phyloP scores from a whole-genome alignment of 2,329 filamentous ascomycete genomes.

The Cucurbitaria berberidis region DNA sequence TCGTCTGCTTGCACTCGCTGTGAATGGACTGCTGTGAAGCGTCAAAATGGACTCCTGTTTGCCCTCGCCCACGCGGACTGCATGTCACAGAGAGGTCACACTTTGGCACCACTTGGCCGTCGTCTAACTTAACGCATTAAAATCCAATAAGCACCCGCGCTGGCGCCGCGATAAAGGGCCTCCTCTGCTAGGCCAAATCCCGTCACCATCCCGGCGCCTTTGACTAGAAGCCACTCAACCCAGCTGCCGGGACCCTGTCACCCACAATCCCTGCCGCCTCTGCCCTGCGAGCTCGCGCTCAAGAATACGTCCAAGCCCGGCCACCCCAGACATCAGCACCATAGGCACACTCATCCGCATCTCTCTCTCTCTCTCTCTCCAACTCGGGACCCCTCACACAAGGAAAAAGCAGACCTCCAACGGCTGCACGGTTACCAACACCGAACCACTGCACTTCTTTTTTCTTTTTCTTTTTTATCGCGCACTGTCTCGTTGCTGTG shows the following conservation, averaged over 20 bases:
- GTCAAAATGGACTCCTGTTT: not conserved
- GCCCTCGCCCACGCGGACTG: not conserved
- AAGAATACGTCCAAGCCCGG: slow-evolving; percentile 17
- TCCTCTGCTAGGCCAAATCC: slow-evolving; percentile 11
- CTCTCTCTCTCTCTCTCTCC: no score
- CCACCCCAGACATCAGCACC: slow-evolving; percentile 13
- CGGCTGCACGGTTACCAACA: slow-evolving; percentile 21
- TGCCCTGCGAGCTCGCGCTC: slow-evolving; percentile 13
- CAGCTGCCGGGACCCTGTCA: slow-evolving; percentile 14
- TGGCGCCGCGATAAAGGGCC: slow-evolving; percentile 13
- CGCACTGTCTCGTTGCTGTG: slow-evolving; percentile 1
- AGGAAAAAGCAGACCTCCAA: slow-evolving; percentile 7
- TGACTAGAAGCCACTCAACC: slow-evolving; percentile 9
- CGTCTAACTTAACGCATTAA: slow-evolving; percentile 1
- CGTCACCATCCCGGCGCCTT: slow-evolving; percentile 6
- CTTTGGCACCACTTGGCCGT: not conserved
- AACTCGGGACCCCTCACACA: slow-evolving; percentile 3
- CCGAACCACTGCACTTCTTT: slow-evolving; percentile 23
- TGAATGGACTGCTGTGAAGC: slow-evolving; percentile 2
- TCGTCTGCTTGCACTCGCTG: no score
- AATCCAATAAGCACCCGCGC: slow-evolving; percentile 3
- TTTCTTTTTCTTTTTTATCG: no score
- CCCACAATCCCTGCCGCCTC: slow-evolving; percentile 12
- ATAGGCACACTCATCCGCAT: slow-evolving; percentile 10
- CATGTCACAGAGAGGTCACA: not conserved